phyloP scores from a whole-genome alignment of 441 rosid genomes.

The Kokia cookei region DNA sequence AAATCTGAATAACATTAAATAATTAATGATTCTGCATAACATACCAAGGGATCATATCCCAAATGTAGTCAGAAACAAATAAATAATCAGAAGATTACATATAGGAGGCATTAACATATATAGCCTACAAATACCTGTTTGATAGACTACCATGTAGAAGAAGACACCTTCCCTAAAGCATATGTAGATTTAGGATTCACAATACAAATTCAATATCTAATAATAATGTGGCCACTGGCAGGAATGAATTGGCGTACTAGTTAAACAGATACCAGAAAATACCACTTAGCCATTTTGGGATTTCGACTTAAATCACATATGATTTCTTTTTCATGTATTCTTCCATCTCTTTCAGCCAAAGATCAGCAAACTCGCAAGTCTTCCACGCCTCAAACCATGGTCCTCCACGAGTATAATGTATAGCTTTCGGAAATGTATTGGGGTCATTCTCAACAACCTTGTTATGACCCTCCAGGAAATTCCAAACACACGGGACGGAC shows the following conservation, averaged over 20 bases:
- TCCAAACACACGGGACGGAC: conserved; percentile 80
- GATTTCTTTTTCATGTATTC: conserved; percentile 41
- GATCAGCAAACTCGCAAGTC: conserved; percentile 84
- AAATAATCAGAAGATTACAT: background rate
- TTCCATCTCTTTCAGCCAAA: conserved; percentile 79
- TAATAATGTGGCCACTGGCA: background rate
- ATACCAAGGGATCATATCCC: background rate
- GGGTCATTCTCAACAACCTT: conserved; percentile 58
- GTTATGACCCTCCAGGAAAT: conserved; percentile 94
- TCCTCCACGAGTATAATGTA: conserved; percentile 93
- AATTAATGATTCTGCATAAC: background rate
- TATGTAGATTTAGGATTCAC: background rate
- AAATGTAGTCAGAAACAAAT: background rate
- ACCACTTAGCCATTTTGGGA: background rate
- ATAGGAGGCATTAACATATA: background rate
- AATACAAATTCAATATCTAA: background rate
- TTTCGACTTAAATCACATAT: conserved; percentile 7
- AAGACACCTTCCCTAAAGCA: background rate
- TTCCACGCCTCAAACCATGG: conserved; percentile 99
- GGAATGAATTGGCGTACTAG: background rate
- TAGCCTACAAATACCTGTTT: background rate
- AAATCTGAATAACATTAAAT: background rate
- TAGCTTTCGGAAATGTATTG: conserved; percentile 60
- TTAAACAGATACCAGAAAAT: background rate
- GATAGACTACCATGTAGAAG: background rate